A percentile compares a stretch with the other conserved stretches of the same genome.
Conservation (phyloP, 805 yeast genomes). For the Pichia manshurica region DNA sequence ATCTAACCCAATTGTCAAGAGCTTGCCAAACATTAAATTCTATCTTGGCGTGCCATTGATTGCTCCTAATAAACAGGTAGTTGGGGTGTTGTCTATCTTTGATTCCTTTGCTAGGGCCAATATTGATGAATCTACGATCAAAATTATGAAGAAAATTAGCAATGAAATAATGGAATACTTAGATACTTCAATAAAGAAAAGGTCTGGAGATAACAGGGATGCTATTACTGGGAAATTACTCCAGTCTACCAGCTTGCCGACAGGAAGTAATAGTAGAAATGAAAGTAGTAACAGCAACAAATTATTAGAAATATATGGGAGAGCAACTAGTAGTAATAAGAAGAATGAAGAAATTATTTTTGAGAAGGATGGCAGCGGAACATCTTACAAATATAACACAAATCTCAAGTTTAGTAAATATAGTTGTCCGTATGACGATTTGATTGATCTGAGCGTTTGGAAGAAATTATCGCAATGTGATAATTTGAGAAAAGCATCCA, state of each 20-base stretch:
- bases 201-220: background rate
- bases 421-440: constrained; percentile 23
- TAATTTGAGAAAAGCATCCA: constrained; percentile 42
- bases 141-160: constrained; percentile 34
- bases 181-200: constrained; percentile 16
- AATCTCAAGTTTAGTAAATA: constrained; percentile 38
- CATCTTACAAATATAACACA: constrained; percentile 48
- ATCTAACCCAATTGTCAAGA: constrained; percentile 57
- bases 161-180: constrained; percentile 39
- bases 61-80: constrained; percentile 34
- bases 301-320: constrained; percentile 40
- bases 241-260: background rate
- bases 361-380: constrained; percentile 62
- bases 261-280: background rate
- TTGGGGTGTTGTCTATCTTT: constrained; percentile 58
- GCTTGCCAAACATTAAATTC: constrained; percentile 52
- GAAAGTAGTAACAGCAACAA: constrained; percentile 3
- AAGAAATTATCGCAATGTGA: constrained; percentile 32
- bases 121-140: constrained; percentile 33
- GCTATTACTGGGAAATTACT: background rate
- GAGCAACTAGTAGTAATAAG: constrained; percentile 46
- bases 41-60: constrained; percentile 61
- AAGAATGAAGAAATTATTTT: constrained; percentile 35
- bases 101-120: constrained; percentile 39
- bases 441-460: constrained; percentile 33